Evolutionary conservation across 2,329 filamentous ascomycete genomes (phyloP).

Genomic region (Colletotrichum sp.): DNA sequence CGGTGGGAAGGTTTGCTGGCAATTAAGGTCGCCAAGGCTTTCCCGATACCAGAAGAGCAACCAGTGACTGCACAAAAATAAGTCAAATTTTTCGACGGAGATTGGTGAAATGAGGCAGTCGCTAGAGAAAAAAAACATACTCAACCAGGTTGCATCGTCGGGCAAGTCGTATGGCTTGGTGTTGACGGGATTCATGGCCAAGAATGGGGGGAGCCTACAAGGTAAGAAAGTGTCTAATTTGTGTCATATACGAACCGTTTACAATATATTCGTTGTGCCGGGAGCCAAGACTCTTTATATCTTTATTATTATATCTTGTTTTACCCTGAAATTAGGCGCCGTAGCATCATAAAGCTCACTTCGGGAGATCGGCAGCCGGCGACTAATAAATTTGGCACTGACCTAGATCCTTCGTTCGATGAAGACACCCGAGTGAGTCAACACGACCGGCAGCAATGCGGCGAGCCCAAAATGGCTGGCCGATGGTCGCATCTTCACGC

Average conservation of each 20-base stretch:
- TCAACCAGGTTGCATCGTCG: slow-evolving; percentile 43
- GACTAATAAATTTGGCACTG: rapidly evolving
- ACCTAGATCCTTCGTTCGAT: not conserved
- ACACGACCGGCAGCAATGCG: not conserved
- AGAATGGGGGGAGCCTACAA: not conserved
- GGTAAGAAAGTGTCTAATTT: not conserved
- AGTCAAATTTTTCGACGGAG: not conserved
- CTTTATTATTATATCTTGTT: not conserved
- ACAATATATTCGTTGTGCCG: rapidly evolving
- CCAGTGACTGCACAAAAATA: slow-evolving; percentile 43
- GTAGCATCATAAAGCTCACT: rapidly evolving
- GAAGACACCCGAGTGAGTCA: not conserved
- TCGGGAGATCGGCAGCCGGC: not conserved
- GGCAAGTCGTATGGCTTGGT: slow-evolving; percentile 35
- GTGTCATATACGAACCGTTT: not conserved
- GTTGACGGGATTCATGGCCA: slow-evolving; percentile 33
- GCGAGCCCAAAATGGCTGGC: not conserved
- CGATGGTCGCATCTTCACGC: not conserved
- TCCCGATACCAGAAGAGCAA: slow-evolving; percentile 54
- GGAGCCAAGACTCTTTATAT: not conserved
- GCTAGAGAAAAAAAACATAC: slow-evolving; percentile 25
- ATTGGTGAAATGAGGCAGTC: not conserved
- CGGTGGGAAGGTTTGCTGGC: slow-evolving; percentile 40
- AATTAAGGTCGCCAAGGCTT: slow-evolving; percentile 40
- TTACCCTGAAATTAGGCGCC: not conserved